Conservation (phyloP, 106 monocot species). For the Acorus calamus region DNA sequence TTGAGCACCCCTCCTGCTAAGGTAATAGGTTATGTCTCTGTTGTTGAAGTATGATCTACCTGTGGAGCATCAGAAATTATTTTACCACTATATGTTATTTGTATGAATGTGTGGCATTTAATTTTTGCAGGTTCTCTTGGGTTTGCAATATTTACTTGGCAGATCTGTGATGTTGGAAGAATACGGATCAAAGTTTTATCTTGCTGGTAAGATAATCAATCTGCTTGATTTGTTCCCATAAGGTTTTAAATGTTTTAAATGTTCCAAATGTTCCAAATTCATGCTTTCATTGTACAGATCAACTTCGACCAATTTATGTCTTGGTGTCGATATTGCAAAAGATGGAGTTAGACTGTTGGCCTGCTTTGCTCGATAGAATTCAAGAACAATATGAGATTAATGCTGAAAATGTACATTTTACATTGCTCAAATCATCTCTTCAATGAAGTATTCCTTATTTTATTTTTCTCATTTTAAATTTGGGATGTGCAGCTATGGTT, state of each 20-base stretch:
- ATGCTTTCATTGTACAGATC: conserved; percentile 29
- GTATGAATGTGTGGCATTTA: background rate
- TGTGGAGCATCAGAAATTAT: background rate
- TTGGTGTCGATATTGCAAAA: conserved; percentile 74
- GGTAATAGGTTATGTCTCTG: conserved; percentile 19
- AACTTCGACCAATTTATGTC: conserved; percentile 36
- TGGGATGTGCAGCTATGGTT: conserved; percentile 75
- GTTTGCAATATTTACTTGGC: conserved; percentile 51
- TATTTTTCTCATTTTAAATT: conserved; percentile 1
- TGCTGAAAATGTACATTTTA: conserved; percentile 45
- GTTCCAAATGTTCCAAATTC: background rate
- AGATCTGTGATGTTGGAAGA: conserved; percentile 50
- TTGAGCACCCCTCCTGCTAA: conserved; percentile 48
- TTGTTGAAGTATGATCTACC: background rate
- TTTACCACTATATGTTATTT: background rate
- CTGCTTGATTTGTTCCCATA: background rate
- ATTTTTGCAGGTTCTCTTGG: conserved; percentile 51
- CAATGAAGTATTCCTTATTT: conserved; percentile 2
- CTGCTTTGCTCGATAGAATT: conserved; percentile 58
- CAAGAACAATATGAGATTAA: conserved; percentile 43
- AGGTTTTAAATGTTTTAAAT: conserved; percentile 6
- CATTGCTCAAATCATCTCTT: too few species aligned
- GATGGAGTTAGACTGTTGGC: conserved; percentile 74
- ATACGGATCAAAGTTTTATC: conserved; percentile 32
- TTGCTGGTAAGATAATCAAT: conserved; percentile 29